Base-by-base conservation (phyloP, 2,329 filamentous ascomycete genomes). In the Pseudogymnoascus sp. region DNA sequence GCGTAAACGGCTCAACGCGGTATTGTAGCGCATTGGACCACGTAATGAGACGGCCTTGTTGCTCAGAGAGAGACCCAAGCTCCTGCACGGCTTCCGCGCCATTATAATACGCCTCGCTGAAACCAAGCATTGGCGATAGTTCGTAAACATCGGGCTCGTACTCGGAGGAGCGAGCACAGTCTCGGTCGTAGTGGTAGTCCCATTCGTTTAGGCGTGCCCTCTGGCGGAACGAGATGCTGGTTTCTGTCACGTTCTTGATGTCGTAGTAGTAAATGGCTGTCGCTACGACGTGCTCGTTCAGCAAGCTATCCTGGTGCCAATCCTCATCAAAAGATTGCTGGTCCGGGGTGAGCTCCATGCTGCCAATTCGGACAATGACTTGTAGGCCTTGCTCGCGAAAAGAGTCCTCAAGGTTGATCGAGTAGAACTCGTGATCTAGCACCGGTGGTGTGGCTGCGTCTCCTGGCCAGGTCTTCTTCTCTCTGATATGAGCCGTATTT, bases 1-100 rank as follows among this genome's bases (percentile, higher is more conserved):
- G 75, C 4, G 67, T 62, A 68, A 85, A 85, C 0, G 77, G 72
- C 41, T 76, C 69, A 13, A 84, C 77, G 58, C 75, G 69, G 68
- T 85, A 78, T 67, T 85, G 81, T 26, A 44, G 10, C 21, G 40
- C 21, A 8, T 44, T 44, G 40, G 40, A 24, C 40, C 40, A 44
- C 10, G 21, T 24, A 44, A 44, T n/a, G 10, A 44, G 37, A 40
- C 37, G 37, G 37, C 37, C 37, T 21, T 40, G 37, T 40, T 5
- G 15, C 37, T 40, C 15, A 10, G 37, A 40, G 37, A 40, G 37
- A 40, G 37, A 40, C 15, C 37, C 37, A 10, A 40, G 37, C 37
- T 40, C 37, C 37, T 40, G 37, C 37, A 21, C 37, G 37, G 37
- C 7, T 10, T 1, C 37, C 9, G 37, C 9, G 37, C 37, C 37